These are phyloP conservation scores for Fagopyrum homotropicum DNA, from an alignment of 148 eudicot species.

Conservation along the genomic window DNA sequence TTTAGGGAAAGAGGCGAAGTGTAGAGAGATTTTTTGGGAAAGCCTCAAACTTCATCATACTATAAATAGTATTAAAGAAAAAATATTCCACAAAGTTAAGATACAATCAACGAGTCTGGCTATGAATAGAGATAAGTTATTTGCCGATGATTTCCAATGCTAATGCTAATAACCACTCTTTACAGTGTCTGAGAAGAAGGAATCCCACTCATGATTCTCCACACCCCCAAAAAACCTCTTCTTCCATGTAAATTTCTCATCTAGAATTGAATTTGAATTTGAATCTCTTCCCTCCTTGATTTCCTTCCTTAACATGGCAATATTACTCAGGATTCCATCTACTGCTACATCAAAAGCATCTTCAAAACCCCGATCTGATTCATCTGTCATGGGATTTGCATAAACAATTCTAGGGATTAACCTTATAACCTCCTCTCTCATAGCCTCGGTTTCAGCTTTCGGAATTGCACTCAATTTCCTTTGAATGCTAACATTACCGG, in stretches of 20 bases:
- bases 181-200: not conserved
- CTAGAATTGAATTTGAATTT: not conserved
- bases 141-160: not conserved
- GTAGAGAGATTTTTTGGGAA: not conserved
- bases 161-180: not conserved
- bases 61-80: not conserved
- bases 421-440: constrained; percentile 75
- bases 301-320: constrained; percentile 12
- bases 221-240: not conserved
- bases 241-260: not conserved
- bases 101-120: not conserved
- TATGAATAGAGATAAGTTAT: too few relatives aligned
- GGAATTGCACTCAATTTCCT: constrained; percentile 45
- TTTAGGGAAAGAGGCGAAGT: not conserved
- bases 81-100: not conserved
- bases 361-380: constrained; percentile 42
- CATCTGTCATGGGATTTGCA: constrained; percentile 85
- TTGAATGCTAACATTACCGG: constrained; percentile 48
- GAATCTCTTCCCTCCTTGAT: constrained; percentile 20
- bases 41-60: not conserved
- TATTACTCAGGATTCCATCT: constrained; percentile 21
- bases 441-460: constrained; percentile 47
- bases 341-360: constrained; percentile 95
- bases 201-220: not conserved
- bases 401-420: constrained; percentile 76